Base-by-base conservation (phyloP, 2,329 filamentous ascomycete genomes). In the Plenodomus lindquistii region DNA sequence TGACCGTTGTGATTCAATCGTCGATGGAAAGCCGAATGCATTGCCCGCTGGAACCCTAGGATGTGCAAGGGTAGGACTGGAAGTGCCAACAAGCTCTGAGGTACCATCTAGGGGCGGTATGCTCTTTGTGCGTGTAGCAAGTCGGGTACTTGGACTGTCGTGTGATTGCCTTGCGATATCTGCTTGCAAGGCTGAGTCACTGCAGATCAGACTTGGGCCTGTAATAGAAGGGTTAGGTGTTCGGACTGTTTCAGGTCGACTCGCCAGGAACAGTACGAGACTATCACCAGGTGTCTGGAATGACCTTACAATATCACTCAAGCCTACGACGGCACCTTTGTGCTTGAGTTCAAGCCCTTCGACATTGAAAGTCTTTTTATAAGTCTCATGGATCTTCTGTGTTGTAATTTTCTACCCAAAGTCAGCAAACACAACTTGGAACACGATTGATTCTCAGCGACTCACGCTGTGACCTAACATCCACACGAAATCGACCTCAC, bases 401-500 rank as follows among this genome's bases (percentile, higher is more conserved):
- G 64, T 46, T 1, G 54, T 47, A 2, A 63, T 59, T 56, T 63
- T 65, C 61, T 67, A 40, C 20, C 21, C 13, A 11, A 3, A 35
- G 5, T 51, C 34, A 55, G 45, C 13, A 20, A 18, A n/a, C 27
- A 9, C 27, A n/a, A 9, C 27, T 31, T 37, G 35, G n/a, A 7
- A n/a, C 7, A 36, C 13, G 15, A 18, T 5, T n/a, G 3, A 18
- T 18, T 18, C 4, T 20, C 18, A 5, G 18, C 8, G 19, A 60
- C 67, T 59, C 50, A 71, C 67, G n/a, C 40, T 29, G 42, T 69
- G 58, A 15, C 59, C 63, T 29, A 68, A 67, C 46, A 74, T 60
- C 70, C 73, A 76, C 1, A 72, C 43, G 40, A 74, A 71, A 39
- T 73, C 65, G 1, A 20, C 8, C 35, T 66, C 57, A 7, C 24